Conservation (phyloP, 352 stramenopile species). For the Phytophthora pistaciae region DNA sequence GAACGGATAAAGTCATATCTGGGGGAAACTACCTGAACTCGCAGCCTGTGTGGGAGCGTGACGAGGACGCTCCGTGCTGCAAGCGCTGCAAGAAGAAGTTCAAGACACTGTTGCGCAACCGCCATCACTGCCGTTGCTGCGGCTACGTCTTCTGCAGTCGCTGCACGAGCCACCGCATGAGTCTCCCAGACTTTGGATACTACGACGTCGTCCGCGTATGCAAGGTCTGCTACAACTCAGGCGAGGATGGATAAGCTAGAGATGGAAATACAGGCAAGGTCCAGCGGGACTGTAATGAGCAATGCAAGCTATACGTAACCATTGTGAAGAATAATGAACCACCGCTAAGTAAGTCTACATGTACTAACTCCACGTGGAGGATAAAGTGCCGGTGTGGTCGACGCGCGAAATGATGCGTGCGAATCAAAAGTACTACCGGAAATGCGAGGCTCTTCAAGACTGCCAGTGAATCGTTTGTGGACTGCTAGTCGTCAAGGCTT, state of each 20-base stretch:
- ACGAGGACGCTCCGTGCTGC: constrained; percentile 85
- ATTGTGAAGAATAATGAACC: too few species aligned
- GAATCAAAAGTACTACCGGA: too few species aligned
- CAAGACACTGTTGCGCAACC: constrained; percentile 83
- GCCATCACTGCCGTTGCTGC: constrained; percentile 87
- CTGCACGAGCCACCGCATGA: constrained; percentile 88
- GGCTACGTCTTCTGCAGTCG: constrained; percentile 87
- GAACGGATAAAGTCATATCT: constrained; percentile 74
- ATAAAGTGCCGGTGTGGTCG: too few species aligned
- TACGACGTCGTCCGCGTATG: constrained; percentile 89
- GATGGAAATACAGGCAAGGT: neutral
- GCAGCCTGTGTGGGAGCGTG: constrained; percentile 86
- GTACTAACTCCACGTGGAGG: too few species aligned
- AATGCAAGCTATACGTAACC: too few species aligned
- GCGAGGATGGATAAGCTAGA: constrained; percentile 58
- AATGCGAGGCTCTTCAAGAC: too few species aligned
- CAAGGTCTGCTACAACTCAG: constrained; percentile 82
- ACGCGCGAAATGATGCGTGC: too few species aligned
- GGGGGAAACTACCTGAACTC: constrained; percentile 71
- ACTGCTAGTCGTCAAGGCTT: too few species aligned
- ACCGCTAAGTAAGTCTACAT: too few species aligned
- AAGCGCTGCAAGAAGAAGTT: constrained; percentile 93
- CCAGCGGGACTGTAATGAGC: neutral
- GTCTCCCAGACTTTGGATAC: constrained; percentile 88
- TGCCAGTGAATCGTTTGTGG: too few species aligned